Percentiles rank a stretch among this genome's conserved stretches.
phyloP scores from a whole-genome alignment of 2,329 filamentous ascomycete species.

The Boeremia exigua region DNA sequence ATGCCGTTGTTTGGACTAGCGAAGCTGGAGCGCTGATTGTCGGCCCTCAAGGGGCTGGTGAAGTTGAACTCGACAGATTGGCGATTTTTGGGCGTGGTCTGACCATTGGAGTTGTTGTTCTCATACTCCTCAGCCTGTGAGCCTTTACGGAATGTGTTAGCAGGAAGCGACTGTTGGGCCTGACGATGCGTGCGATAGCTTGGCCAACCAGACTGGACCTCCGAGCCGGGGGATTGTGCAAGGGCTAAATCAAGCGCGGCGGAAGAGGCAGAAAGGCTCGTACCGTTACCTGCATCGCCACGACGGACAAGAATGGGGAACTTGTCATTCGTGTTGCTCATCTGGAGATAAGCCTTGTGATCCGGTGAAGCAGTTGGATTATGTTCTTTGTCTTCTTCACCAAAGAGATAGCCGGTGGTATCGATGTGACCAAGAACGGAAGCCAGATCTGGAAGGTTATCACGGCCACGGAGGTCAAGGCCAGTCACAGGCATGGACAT shows the following conservation, averaged over 20 bases:
- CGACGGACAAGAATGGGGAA: slow-evolving; percentile 84
- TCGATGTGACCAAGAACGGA: slow-evolving; percentile 78
- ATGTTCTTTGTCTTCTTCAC: slow-evolving; percentile 65
- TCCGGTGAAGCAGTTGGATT: slow-evolving; percentile 66
- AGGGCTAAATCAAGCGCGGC: slow-evolving; percentile 81
- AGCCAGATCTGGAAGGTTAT: slow-evolving; percentile 53
- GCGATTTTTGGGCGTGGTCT: slow-evolving; percentile 54
- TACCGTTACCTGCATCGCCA: slow-evolving; percentile 60
- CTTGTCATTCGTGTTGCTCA: slow-evolving; percentile 78
- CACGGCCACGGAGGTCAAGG: slow-evolving; percentile 68
- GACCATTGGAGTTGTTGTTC: slow-evolving; percentile 45
- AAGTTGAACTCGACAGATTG: slow-evolving; percentile 57
- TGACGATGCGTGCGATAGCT: slow-evolving; percentile 70
- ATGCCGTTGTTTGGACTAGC: slow-evolving; percentile 65
- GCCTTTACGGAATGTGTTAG: slow-evolving; percentile 57
- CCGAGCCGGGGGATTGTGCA: slow-evolving; percentile 69
- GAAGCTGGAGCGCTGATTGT: slow-evolving; percentile 54
- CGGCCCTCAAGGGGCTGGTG: slow-evolving; percentile 39
- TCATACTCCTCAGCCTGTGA: slow-evolving; percentile 46
- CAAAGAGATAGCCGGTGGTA: slow-evolving; percentile 84
- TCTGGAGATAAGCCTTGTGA: slow-evolving; percentile 71
- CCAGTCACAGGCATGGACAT: slow-evolving; percentile 92
- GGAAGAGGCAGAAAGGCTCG: slow-evolving; percentile 79
- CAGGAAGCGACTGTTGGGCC: slow-evolving; percentile 64
- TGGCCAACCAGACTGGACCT: slow-evolving; percentile 63